phyloP scores from a whole-genome alignment of 257 asterid genomes.

The Plantago ovata region DNA sequence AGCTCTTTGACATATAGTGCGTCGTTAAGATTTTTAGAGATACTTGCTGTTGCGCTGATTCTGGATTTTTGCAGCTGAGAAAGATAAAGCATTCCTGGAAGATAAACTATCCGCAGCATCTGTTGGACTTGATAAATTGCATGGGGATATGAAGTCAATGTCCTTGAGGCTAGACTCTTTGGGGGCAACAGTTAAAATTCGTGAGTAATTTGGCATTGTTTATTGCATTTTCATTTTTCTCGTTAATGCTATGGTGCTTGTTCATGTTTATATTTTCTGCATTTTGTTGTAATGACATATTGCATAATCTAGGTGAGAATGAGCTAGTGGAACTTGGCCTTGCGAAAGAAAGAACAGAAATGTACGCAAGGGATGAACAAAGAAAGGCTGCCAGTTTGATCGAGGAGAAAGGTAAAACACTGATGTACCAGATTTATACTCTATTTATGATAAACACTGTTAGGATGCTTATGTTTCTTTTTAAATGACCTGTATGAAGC shows the following conservation, averaged over 20 bases:
- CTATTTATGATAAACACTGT: background rate
- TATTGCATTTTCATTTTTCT: constrained; percentile 13
- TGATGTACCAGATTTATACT: background rate
- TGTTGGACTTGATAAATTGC: constrained; percentile 60
- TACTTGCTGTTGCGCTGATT: constrained; percentile 24
- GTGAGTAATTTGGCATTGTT: constrained; percentile 47
- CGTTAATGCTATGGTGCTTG: constrained; percentile 2
- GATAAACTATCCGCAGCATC: constrained; percentile 75
- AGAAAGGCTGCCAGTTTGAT: constrained; percentile 40
- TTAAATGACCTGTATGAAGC: too few species aligned
- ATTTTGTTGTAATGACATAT: constrained; percentile 23
- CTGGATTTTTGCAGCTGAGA: constrained; percentile 62
- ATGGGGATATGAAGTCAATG: constrained; percentile 56
- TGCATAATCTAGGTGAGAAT: constrained; percentile 55
- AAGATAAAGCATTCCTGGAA: constrained; percentile 66
- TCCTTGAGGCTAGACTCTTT: constrained; percentile 67
- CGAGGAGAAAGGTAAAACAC: constrained; percentile 71
- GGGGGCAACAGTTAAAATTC: constrained; percentile 58
- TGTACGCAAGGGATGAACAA: constrained; percentile 50
- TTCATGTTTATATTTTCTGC: constrained; percentile 1
- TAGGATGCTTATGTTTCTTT: background rate
- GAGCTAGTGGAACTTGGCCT: constrained; percentile 65
- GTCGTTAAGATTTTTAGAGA: constrained; percentile 5
- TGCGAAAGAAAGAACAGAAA: constrained; percentile 60
- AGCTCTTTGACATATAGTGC: constrained; percentile 13